These are phyloP conservation scores for Panicum miliaceum DNA, from an alignment of 176 grass and related monocot genomes.

Conservation along the genomic window DNA sequence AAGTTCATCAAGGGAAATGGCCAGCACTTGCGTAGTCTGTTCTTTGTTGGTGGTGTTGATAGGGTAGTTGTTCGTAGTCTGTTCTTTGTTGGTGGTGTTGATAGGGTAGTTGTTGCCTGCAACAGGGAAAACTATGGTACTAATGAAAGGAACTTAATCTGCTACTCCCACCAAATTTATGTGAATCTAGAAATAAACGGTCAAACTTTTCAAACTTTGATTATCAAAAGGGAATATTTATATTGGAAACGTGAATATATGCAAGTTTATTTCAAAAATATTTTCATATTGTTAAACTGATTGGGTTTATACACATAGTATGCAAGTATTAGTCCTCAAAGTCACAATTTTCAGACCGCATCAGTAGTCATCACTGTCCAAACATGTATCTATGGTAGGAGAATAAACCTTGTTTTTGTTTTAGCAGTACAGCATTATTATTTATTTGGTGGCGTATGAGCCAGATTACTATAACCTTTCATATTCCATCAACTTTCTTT, in stretches of 20 bases:
- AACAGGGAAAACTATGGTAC: neutral
- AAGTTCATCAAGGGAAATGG: slow-evolving; percentile 42
- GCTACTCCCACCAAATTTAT: neutral
- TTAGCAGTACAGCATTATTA: neutral
- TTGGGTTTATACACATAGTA: too few species aligned
- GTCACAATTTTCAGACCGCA: too few species aligned
- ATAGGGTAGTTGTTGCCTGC: neutral
- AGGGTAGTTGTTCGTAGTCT: neutral
- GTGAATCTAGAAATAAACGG: neutral
- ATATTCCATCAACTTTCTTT: neutral
- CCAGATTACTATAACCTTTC: neutral
- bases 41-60: neutral
- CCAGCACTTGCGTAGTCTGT: slow-evolving; percentile 39
- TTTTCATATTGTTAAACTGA: too few species aligned
- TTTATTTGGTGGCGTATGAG: neutral
- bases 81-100: neutral
- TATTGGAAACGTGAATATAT: too few species aligned
- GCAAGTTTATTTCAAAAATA: too few species aligned
- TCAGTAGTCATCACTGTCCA: too few species aligned
- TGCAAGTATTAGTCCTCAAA: too few species aligned
- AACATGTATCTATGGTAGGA: too few species aligned
- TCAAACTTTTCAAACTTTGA: too few species aligned
- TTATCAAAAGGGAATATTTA: too few species aligned
- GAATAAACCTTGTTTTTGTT: neutral
- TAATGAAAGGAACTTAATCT: neutral